These are phyloP conservation scores for Melampsora americana DNA, from an alignment of 1,284 basidiomycete genomes.

Conservation along the genomic window DNA sequence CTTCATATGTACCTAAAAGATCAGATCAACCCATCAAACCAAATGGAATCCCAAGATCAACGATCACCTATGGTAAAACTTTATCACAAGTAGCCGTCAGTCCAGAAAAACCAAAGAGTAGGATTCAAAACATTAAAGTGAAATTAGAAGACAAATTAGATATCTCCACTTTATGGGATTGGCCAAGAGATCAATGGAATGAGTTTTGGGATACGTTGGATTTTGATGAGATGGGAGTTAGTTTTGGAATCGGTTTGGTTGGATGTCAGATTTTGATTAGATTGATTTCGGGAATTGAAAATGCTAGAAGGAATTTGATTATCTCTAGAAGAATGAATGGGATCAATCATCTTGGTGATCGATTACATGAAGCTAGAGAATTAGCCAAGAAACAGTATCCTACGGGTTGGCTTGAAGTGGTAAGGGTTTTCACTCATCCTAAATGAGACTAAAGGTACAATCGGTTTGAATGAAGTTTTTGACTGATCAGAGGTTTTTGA, in stretches of 20 bases:
- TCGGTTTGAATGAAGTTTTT: too few species aligned
- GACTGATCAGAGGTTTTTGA: too few species aligned
- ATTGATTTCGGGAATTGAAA: constrained; percentile 8
- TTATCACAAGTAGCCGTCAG: constrained; percentile 16
- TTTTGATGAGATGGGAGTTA: constrained; percentile 23
- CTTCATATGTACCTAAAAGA: constrained; percentile 15
- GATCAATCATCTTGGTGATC: background rate
- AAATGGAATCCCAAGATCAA: constrained; percentile 5
- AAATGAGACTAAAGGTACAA: too few species aligned
- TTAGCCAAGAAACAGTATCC: constrained; percentile 10
- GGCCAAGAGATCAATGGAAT: constrained; percentile 35
- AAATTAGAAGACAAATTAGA: constrained; percentile 12
- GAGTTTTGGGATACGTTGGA: constrained; percentile 29
- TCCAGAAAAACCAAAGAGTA: constrained; percentile 30
- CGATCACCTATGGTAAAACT: constrained; percentile 2
- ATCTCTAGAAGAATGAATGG: background rate
- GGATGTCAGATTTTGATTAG: constrained; percentile 17
- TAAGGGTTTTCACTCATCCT: too few species aligned
- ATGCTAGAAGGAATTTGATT: constrained; percentile 5
- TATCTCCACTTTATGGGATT: constrained; percentile 19
- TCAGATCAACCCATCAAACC: background rate
- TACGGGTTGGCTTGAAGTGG: constrained; percentile 34
- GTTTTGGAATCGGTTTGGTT: constrained; percentile 10
- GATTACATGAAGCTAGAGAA: constrained; percentile 12
- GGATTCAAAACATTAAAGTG: background rate